phyloP scores from a whole-genome alignment of 1,284 basidiomycete species.

The Ganoderma sinense region DNA sequence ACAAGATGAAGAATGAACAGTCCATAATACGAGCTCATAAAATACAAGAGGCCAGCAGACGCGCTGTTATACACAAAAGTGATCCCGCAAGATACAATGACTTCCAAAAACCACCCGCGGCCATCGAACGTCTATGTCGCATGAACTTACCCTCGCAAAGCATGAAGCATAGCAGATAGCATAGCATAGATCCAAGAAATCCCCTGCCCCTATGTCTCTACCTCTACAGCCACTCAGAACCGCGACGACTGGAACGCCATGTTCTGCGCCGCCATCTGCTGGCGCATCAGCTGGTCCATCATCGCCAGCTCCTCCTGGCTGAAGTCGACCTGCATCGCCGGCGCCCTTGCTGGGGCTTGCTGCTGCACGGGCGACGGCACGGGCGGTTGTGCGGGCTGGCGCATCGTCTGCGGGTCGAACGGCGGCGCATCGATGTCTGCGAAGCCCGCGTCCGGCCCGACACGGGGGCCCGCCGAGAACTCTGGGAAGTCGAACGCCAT shows the following conservation, averaged over 20 bases:
- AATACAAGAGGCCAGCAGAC: not conserved
- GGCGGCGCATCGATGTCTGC: slow-evolving; percentile 33
- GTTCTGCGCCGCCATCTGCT: slow-evolving; percentile 29
- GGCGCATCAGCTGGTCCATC: slow-evolving; percentile 40
- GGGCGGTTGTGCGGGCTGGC: slow-evolving; percentile 4
- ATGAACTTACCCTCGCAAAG: not conserved
- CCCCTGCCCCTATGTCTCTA: not conserved
- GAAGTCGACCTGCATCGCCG: slow-evolving; percentile 35
- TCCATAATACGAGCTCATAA: not conserved
- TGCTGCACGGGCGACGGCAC: slow-evolving; percentile 4
- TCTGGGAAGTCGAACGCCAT: slow-evolving; percentile 36
- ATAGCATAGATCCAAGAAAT: not conserved
- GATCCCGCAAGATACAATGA: not conserved
- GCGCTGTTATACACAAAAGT: not conserved
- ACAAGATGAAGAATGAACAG: not conserved
- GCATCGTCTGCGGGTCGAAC: slow-evolving; percentile 4
- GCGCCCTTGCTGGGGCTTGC: slow-evolving; percentile 10
- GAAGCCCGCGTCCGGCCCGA: slow-evolving; percentile 15
- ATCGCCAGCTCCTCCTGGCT: slow-evolving; percentile 39
- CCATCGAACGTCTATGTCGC: slow-evolving; percentile 1
- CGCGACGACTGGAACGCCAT: slow-evolving; percentile 14
- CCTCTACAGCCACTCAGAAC: not conserved
- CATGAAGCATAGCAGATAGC: not conserved
- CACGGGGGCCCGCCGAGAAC: slow-evolving; percentile 18
- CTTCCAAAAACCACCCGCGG: not conserved